Evolutionary conservation across 768 basidiomycete species (phyloP).

Genomic region (Nevesoporus exiguus): DNA sequence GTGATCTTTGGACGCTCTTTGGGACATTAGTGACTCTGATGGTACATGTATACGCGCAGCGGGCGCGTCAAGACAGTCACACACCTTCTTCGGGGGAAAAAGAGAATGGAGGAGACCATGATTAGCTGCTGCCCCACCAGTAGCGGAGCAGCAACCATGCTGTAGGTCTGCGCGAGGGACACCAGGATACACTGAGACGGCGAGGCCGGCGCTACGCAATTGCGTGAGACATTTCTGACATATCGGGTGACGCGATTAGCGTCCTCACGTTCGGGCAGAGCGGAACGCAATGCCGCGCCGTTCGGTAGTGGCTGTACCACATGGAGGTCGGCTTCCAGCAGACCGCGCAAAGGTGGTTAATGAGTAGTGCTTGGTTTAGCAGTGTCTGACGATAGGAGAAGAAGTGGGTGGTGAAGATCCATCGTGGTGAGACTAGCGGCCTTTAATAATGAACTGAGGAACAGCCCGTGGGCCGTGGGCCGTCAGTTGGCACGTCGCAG

Average conservation of each 20-base stretch:
- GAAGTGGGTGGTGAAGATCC: constrained; percentile 13
- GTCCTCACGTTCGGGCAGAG: constrained; percentile 62
- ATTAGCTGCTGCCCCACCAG: constrained; percentile 66
- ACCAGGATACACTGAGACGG: constrained; percentile 68
- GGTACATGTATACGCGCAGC: constrained; percentile 4
- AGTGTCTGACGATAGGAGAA: constrained; percentile 40
- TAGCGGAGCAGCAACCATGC: constrained; percentile 72
- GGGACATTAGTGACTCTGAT: constrained; percentile 5
- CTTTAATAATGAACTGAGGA: constrained; percentile 19
- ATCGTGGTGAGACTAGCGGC: constrained; percentile 31
- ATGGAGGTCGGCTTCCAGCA: constrained; percentile 67
- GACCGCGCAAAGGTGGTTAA: constrained; percentile 70
- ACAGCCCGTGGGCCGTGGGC: constrained; percentile 5
- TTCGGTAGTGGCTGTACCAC: constrained; percentile 73
- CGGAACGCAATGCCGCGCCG: constrained; percentile 75
- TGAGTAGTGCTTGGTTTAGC: constrained; percentile 52
- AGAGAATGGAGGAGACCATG: constrained; percentile 71
- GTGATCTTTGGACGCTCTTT: constrained; percentile 76
- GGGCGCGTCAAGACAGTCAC: constrained; percentile 9
- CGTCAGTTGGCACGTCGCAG: no score
- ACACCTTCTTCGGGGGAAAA: constrained; percentile 72
- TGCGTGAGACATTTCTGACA: constrained; percentile 14
- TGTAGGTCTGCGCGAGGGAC: constrained; percentile 47
- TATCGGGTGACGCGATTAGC: constrained; percentile 16
- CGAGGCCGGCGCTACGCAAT: constrained; percentile 68